phyloP scores from a whole-genome alignment of 257 asterid genomes.

The Cynanchum wilfordii region DNA sequence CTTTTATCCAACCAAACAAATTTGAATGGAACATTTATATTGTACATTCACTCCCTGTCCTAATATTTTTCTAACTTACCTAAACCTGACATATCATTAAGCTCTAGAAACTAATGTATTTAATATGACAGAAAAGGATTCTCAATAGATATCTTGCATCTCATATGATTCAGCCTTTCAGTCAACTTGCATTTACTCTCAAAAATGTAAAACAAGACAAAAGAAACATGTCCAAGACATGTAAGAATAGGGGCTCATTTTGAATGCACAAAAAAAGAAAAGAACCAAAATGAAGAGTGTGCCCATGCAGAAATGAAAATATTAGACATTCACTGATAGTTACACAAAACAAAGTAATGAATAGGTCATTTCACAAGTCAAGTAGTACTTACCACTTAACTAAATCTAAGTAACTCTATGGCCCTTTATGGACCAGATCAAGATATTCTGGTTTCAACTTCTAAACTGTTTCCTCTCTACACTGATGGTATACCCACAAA shows the following conservation, averaged over 20 bases:
- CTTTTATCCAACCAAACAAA: too few species aligned
- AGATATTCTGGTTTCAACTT: not conserved
- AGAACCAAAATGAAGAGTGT: too few species aligned
- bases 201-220: not conserved
- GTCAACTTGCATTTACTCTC: not conserved
- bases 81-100: not conserved
- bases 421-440: not conserved
- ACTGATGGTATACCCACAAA: not conserved
- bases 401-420: not conserved
- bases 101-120: not conserved
- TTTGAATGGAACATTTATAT: too few species aligned
- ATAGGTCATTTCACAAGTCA: too few species aligned
- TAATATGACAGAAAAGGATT: not conserved
- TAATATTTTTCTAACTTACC: too few species aligned
- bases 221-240: not conserved
- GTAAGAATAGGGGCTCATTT: too few species aligned
- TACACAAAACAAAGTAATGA: too few species aligned
- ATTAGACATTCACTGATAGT: too few species aligned
- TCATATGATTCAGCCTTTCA: not conserved
- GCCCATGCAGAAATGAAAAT: too few species aligned
- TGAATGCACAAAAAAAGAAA: too few species aligned
- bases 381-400: not conserved
- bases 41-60: too few species aligned
- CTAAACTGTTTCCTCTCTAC: not conserved
- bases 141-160: not conserved